Percentiles rank a stretch among this genome's conserved stretches.
phyloP scores from a whole-genome alignment of 352 stramenopile species.

The Globisporangium cederbergense region DNA sequence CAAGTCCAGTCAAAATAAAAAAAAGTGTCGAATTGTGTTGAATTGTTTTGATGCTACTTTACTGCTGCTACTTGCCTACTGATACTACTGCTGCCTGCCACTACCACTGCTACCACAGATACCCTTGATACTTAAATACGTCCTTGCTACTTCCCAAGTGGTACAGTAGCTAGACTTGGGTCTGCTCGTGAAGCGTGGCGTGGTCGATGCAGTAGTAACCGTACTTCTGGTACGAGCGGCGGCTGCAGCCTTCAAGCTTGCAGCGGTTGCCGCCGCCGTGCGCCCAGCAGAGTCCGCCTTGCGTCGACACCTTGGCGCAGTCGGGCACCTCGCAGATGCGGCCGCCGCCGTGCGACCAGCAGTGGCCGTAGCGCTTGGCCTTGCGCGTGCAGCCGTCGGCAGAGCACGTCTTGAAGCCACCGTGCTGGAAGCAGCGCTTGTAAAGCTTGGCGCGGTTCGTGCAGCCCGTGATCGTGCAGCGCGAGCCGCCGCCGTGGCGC shows the following conservation, averaged over 20 bases:
- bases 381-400: conserved; percentile 61
- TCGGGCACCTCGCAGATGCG: conserved; percentile 55
- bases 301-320: conserved; percentile 64
- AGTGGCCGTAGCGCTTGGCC: conserved; percentile 80
- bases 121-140: conserved; percentile 9
- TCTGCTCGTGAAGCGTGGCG: conserved; percentile 16
- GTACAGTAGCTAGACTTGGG: neutral
- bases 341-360: conserved; percentile 70
- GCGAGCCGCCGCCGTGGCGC: conserved; percentile 34
- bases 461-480: conserved; percentile 46
- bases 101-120: neutral
- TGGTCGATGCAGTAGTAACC: conserved; percentile 69
- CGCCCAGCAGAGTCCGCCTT: conserved; percentile 70
- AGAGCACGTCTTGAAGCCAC: conserved; percentile 64
- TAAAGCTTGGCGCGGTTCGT: conserved; percentile 69
- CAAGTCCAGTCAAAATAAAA: neutral
- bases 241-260: conserved; percentile 57
- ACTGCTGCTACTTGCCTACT: neutral
- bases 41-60: neutral
- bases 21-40: neutral
- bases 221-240: conserved; percentile 76
- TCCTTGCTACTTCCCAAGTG: neutral
- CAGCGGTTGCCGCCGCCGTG: conserved; percentile 81
- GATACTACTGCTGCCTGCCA: neutral
- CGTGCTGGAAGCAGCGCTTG: conserved; percentile 79